These are phyloP conservation scores for Vitis rotundifolia DNA, from an alignment of 164 flowering plant species.

Conservation along the genomic window DNA sequence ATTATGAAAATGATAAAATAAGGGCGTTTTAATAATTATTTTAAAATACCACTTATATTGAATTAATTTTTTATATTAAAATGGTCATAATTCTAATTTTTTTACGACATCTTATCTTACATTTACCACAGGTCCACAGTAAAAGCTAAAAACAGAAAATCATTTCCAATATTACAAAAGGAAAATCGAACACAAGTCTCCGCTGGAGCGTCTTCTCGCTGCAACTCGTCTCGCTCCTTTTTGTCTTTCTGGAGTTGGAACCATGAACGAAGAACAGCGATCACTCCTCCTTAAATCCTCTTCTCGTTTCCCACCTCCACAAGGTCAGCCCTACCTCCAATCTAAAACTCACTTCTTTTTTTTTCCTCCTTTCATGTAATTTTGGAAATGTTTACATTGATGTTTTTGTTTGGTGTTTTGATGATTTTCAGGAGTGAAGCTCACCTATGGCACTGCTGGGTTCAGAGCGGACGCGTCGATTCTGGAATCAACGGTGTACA, in stretches of 20 bases:
- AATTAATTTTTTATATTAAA: no score
- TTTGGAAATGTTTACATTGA: not conserved
- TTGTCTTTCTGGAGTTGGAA: not conserved
- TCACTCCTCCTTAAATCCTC: conserved; percentile 46
- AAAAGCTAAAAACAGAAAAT: no score
- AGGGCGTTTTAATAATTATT: no score
- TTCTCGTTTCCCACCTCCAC: conserved; percentile 56
- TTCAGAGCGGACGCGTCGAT: conserved; percentile 85
- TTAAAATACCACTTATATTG: no score
- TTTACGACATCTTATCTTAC: no score
- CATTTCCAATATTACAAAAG: no score
- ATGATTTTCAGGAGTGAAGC: conserved; percentile 49
- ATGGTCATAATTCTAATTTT: no score
- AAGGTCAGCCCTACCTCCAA: conserved; percentile 30
- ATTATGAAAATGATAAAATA: no score
- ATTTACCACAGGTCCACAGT: no score
- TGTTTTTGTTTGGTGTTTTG: not conserved
- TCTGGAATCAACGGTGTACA: conserved; percentile 65
- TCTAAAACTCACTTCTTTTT: not conserved
- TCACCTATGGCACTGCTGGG: conserved; percentile 90
- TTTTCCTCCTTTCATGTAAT: not conserved
- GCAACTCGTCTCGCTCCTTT: no score
- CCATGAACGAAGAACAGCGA: conserved; percentile 58
- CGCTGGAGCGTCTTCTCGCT: no score
- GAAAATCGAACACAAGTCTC: no score